Conservation (phyloP, 306 rosid genomes). For the Gynostemma pentaphyllum region DNA sequence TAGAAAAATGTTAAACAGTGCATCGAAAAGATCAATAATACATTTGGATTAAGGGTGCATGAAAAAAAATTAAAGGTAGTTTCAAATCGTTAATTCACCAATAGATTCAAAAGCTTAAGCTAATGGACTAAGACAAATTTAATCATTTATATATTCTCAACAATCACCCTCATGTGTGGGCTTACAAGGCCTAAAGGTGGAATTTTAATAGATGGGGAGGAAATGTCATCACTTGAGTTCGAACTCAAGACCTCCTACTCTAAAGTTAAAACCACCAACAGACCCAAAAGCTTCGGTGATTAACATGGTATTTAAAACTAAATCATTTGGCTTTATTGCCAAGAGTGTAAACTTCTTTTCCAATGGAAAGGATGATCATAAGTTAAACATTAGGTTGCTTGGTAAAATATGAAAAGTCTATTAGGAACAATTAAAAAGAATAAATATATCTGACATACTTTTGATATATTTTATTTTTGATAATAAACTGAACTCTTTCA, state of each 20-base stretch:
- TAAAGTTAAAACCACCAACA: no score
- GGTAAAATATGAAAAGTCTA: background rate
- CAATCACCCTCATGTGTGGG: no score
- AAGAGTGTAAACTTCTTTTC: background rate
- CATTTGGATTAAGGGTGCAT: background rate
- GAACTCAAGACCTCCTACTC: no score
- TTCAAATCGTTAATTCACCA: no score
- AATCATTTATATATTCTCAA: no score
- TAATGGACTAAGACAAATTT: no score
- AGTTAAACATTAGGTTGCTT: background rate
- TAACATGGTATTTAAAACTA: background rate
- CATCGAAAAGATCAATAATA: conserved; percentile 1
- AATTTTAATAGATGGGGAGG: no score
- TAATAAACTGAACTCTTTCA: no score
- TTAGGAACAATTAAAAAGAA: background rate
- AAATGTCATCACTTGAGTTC: no score
- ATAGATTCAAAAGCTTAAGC: no score
- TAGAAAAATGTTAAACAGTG: background rate
- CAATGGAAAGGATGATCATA: background rate
- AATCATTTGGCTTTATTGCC: background rate
- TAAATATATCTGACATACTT: background rate
- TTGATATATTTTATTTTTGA: background rate
- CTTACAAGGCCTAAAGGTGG: no score
- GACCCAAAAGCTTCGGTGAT: no score
- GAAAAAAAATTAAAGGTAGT: background rate